Conservation (phyloP, 2,329 filamentous ascomycete genomes). For the Neofusicoccum sp. region DNA sequence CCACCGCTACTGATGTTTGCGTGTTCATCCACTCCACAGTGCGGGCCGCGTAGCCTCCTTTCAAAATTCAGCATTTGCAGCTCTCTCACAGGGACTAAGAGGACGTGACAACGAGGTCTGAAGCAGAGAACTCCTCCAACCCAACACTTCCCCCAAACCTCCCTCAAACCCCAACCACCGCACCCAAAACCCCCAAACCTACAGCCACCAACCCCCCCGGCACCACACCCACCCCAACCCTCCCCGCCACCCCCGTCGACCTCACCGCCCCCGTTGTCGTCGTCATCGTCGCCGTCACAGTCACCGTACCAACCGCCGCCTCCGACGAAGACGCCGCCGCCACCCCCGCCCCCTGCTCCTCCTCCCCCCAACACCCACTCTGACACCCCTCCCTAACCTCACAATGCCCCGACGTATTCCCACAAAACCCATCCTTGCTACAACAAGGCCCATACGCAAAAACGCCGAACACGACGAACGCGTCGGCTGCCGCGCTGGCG, state of each 20-base stretch:
- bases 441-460: constrained; percentile 17
- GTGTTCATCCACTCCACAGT: too few species aligned
- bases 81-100: neutral
- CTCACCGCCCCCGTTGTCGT: neutral
- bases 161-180: neutral
- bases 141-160: neutral
- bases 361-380: constrained; percentile 14
- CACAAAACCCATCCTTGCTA: constrained; percentile 12
- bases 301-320: neutral
- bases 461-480: neutral
- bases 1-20: too few species aligned
- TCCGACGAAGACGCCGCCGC: neutral
- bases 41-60: neutral
- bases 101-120: too few species aligned
- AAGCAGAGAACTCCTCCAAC: neutral
- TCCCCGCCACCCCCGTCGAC: neutral
- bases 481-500: neutral
- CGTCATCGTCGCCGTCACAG: neutral
- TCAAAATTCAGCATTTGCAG: neutral
- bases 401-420: constrained; percentile 14
- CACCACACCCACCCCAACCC: neutral
- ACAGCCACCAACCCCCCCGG: neutral
- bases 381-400: constrained; percentile 1
- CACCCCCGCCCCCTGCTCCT: neutral
- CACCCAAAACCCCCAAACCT: neutral